These are phyloP conservation scores for Rubroshorea leprosula DNA, from an alignment of 345 rosid genomes.

Conservation along the genomic window DNA sequence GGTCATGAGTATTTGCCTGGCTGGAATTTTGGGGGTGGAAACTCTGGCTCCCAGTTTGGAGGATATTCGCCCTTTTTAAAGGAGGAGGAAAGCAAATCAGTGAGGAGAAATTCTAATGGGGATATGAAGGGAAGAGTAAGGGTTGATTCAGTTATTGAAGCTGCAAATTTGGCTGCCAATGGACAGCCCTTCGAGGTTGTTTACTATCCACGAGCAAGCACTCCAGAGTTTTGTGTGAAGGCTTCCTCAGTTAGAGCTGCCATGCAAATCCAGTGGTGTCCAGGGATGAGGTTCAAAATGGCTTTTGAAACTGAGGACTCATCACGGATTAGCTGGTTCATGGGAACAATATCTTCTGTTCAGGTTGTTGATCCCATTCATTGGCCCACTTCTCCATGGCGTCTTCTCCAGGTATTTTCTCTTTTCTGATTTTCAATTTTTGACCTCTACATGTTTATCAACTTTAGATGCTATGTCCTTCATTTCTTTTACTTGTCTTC, in stretches of 20 bases:
- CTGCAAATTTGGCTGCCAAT: slow-evolving; percentile 53
- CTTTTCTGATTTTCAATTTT: slow-evolving; percentile 22
- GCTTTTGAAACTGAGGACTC: slow-evolving; percentile 90
- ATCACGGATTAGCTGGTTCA: slow-evolving; percentile 82
- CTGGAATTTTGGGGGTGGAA: slow-evolving; percentile 60
- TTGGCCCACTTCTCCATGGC: slow-evolving; percentile 93
- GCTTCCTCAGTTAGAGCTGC: slow-evolving; percentile 54
- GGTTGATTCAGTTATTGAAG: slow-evolving; percentile 61
- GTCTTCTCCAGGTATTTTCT: slow-evolving; percentile 61
- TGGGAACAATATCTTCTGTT: slow-evolving; percentile 80
- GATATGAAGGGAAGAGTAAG: slow-evolving; percentile 49
- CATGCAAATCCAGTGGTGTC: slow-evolving; percentile 69
- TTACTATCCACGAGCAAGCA: slow-evolving; percentile 75
- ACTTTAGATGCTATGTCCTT: not conserved
- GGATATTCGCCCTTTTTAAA: slow-evolving; percentile 40
- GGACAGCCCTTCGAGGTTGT: slow-evolving; percentile 70
- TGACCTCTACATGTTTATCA: not conserved
- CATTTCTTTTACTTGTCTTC: too few relatives aligned
- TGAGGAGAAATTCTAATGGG: slow-evolving; percentile 30
- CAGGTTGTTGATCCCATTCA: slow-evolving; percentile 59
- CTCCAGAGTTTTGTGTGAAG: slow-evolving; percentile 76
- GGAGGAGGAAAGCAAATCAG: slow-evolving; percentile 48
- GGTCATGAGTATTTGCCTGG: slow-evolving; percentile 62
- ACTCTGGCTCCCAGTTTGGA: too few relatives aligned
- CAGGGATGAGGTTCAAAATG: slow-evolving; percentile 91